Base-by-base conservation (phyloP, 176 grass and related monocot genomes). In the Leersia perrieri region DNA sequence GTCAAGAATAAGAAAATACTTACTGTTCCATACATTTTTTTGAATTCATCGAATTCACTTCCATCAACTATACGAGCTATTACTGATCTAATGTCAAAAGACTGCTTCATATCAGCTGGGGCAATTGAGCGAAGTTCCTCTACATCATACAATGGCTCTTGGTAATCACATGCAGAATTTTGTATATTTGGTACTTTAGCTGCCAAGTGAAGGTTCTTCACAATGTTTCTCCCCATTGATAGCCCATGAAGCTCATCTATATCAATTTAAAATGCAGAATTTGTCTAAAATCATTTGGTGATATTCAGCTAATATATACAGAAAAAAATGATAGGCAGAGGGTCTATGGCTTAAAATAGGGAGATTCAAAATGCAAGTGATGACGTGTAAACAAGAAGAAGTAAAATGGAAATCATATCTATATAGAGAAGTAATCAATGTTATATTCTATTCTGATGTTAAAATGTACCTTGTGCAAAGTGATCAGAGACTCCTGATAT, bases 21-120 rank as follows among this genome's bases (percentile, higher is more conserved):
- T 93, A 98, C 92, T 68, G 88, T 83, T 92, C 95, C 95, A 69
- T 98, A 98, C 53, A 95, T 88, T 85, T 95, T 95, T 79, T 98
- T 98, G 86, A 98, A 98, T 87, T 98, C 95, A 73, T 98, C 95
- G 60, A 98, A 98, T 86, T 94, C 88, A 64, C 95, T 95, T 64
- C 92, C 90, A 83, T 98, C 95, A 55, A 93, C 90, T 81, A 88
- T 81, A 55, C 88, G 83, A 71, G 92, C 88, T 93, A 98, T 98
- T 47, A 98, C 79, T 49, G 88, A 93, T 33, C 92, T 88, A 78
- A 98, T 86, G 74, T 98, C 95, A 72, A 98, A 91, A 66, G 90
- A 81, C 65, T 93, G 95, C 68, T 91, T 98, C 81, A 84, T 61
- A 89, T 98, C 95, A 67, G 80, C 65, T 34, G 95, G 95, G 76